These are phyloP conservation scores for Nicotiana rustica DNA, from an alignment of 305 asterid genomes.

Conservation along the genomic window DNA sequence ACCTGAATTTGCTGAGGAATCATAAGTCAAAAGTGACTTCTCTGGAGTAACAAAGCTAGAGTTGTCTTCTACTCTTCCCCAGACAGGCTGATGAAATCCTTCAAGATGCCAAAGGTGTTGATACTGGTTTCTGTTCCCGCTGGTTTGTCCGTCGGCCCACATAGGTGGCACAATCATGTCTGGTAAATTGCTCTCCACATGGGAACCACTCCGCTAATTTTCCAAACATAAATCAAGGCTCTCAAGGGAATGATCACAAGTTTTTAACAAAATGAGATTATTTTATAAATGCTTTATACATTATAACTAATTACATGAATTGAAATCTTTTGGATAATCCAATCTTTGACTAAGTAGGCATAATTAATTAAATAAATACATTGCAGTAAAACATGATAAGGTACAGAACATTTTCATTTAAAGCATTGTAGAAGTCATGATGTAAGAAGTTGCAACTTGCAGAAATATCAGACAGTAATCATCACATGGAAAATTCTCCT, in stretches of 20 bases:
- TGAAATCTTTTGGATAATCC: not conserved
- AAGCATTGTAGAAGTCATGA: not conserved
- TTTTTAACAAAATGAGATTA: not conserved
- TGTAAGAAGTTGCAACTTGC: constrained; percentile 7
- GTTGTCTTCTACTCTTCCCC: constrained; percentile 59
- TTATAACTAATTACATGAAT: not conserved
- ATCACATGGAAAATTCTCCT: not conserved
- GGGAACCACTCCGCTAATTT: constrained; percentile 59
- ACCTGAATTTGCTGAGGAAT: constrained; percentile 78
- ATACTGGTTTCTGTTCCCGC: constrained; percentile 62
- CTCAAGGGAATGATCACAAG: not conserved
- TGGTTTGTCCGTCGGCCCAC: constrained; percentile 64
- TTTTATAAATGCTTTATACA: not conserved
- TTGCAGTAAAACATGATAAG: not conserved
- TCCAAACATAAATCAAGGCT: not conserved
- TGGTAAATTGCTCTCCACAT: constrained; percentile 53
- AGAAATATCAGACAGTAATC: not conserved
- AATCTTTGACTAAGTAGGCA: not conserved
- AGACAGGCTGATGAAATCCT: constrained; percentile 65
- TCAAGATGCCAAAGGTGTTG: constrained; percentile 70
- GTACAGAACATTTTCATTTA: not conserved
- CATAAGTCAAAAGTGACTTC: constrained; percentile 64
- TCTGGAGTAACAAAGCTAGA: constrained; percentile 64
- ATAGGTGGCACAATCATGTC: constrained; percentile 63
- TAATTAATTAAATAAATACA: not conserved